Evolutionary conservation across 2,329 filamentous ascomycete genomes (phyloP).

Genomic region (Cladosporium phlei): DNA sequence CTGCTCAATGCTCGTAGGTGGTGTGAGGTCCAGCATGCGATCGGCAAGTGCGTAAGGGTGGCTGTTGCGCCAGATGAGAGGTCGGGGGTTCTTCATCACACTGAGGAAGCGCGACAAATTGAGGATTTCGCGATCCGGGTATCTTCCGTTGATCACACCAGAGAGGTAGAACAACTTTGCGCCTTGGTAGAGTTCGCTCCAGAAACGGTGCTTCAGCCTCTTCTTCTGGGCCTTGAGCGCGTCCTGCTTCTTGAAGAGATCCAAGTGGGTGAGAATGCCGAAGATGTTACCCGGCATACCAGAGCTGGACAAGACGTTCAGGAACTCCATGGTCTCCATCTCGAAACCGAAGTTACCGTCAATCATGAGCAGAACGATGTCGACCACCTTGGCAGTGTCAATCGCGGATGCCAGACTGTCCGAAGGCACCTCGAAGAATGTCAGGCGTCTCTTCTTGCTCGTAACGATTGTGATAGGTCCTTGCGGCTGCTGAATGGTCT

Average conservation of each 20-base stretch:
- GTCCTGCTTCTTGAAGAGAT: conserved; percentile 91
- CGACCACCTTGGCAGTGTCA: conserved; percentile 92
- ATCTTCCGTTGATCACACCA: conserved; percentile 92
- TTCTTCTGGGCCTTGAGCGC: conserved; percentile 92
- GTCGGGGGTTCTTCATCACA: conserved; percentile 98
- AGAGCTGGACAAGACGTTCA: conserved; percentile 86
- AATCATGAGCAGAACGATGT: conserved; percentile 96
- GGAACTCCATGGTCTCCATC: conserved; percentile 99
- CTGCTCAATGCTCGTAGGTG: conserved; percentile 84
- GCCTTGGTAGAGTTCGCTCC: conserved; percentile 94
- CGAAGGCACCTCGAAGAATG: conserved; percentile 93
- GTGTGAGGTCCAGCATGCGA: conserved; percentile 90
- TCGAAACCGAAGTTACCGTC: conserved; percentile 98
- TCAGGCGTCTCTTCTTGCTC: conserved; percentile 89
- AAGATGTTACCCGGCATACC: conserved; percentile 99
- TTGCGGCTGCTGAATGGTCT: conserved; percentile 81
- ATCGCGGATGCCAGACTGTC: conserved; percentile 94
- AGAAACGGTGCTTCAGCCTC: conserved; percentile 87
- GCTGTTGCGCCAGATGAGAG: conserved; percentile 92
- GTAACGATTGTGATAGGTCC: conserved; percentile 95
- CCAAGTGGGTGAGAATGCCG: conserved; percentile 90
- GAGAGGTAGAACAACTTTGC: conserved; percentile 96
- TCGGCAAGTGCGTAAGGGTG: conserved; percentile 93
- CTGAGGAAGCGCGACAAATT: conserved; percentile 92
- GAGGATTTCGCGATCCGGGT: conserved; percentile 93